These are phyloP conservation scores for Biscogniauxia marginata DNA, from an alignment of 2,329 filamentous ascomycete genomes.

Conservation along the genomic window DNA sequence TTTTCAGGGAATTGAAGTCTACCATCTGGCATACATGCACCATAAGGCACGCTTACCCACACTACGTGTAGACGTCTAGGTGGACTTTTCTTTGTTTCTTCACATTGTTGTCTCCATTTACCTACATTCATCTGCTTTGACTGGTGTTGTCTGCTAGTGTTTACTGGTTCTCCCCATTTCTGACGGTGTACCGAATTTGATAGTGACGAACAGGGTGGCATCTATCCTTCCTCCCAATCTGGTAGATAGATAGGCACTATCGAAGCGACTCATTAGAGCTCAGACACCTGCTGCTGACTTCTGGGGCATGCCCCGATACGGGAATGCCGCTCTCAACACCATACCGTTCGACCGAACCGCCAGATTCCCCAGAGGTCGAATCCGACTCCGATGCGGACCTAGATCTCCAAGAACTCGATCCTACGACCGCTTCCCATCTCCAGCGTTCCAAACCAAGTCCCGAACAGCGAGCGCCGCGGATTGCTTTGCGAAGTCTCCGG, in stretches of 20 bases:
- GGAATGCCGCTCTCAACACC: slow-evolving; percentile 57
- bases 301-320: slow-evolving; percentile 39
- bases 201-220: background rate
- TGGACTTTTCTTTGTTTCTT: background rate
- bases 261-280: background rate
- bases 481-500: slow-evolving; percentile 69
- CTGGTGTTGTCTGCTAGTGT: background rate
- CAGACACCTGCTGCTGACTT: slow-evolving; percentile 9
- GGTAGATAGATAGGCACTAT: background rate
- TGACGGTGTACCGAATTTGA: background rate
- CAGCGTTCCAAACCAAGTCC: slow-evolving; percentile 35
- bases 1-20: background rate
- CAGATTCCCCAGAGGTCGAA: slow-evolving; percentile 64
- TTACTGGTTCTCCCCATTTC: background rate
- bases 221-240: background rate
- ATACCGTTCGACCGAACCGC: slow-evolving; percentile 56
- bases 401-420: slow-evolving; percentile 78
- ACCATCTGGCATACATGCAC: background rate
- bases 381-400: slow-evolving; percentile 78
- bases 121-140: background rate
- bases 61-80: background rate
- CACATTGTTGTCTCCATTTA: background rate
- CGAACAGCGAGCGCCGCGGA: slow-evolving; percentile 53
- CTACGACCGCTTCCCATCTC: slow-evolving; percentile 42
- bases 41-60: background rate